Evolutionary conservation across 164 flowering plant species (phyloP), one percentile per base, ranked within the genome.

Genomic region (Pachysandra terminalis): DNA sequence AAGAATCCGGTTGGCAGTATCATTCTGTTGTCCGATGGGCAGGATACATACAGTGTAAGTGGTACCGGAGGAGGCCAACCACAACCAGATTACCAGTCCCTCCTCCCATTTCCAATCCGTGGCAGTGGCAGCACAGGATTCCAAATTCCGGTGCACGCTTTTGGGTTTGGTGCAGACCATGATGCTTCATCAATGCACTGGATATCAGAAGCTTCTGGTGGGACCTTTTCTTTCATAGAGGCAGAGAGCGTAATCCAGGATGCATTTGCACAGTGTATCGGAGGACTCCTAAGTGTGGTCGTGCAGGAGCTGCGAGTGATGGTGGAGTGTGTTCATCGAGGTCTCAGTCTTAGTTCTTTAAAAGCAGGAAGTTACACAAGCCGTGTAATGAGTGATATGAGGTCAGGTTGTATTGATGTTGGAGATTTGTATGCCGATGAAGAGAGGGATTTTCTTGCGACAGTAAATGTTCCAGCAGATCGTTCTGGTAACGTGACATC

Each of bases 221-320:
- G 91, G 23, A 87, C 90, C 3, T 86, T 86, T 68, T 86, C 90
- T 32, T 86, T 84, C 73, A 84, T 86, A n/a, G 88, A 86, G 68
- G 77, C 89, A 9, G 89, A 82, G 77, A 73, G 79, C 45, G 87
- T 81, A 28, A 81, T 86, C 37, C 90, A 86, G 76, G 90, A 86
- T 77, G 90, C 90, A 22, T 84, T 86, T 74, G 90, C 87, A 2
- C 90, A 86, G 69, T 86, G 90, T 79, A 86, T 86, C 60, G 90
- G 88, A 3, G 90, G 90, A 13, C 84, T 86, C 59, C 61, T 86
- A 67, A 86, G 88, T 72, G 90, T 86, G 56, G 83, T 78, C 13
- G 88, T 73, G 37, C 87, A 84, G 72, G 85, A 81, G 64, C 68
- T 84, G 59, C 83, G 75, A 26, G 79, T 86, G 22, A 74, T 25